Conservation (phyloP, 2,329 filamentous ascomycete genomes). For the Exophiala dermatitidis region DNA sequence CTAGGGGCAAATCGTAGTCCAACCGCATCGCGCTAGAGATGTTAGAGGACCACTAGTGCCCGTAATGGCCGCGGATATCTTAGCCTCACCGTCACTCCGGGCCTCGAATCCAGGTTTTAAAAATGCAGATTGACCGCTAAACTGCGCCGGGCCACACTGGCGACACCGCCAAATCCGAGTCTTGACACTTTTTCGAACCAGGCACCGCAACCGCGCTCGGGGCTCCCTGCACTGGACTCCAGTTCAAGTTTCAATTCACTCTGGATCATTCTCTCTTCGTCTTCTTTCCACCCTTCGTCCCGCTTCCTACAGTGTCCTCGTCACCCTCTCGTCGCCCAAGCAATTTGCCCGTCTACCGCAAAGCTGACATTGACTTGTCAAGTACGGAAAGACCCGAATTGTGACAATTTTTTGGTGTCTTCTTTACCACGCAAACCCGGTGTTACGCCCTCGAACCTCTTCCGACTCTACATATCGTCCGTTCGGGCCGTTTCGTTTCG, state of each 20-base stretch:
- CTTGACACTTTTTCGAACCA: slow-evolving; percentile 7
- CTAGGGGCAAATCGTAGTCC: neutral
- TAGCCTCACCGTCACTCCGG: no score
- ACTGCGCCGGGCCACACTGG: neutral
- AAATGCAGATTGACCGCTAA: neutral
- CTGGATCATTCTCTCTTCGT: neutral
- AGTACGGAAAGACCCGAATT: slow-evolving; percentile 36
- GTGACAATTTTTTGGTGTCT: slow-evolving; percentile 27
- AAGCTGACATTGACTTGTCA: slow-evolving; percentile 48
- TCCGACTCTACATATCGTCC: neutral
- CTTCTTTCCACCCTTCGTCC: neutral
- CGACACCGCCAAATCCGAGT: neutral
- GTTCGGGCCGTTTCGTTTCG: neutral
- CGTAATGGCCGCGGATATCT: no score
- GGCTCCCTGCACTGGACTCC: neutral
- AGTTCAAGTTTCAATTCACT: neutral
- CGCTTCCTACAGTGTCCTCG: slow-evolving; percentile 9
- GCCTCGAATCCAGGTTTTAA: no score
- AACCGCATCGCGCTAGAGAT: neutral
- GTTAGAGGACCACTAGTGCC: no score
- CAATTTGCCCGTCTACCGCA: slow-evolving; percentile 28
- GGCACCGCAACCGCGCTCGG: slow-evolving; percentile 1
- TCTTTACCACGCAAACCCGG: neutral
- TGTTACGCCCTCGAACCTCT: neutral
- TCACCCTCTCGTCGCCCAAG: slow-evolving; percentile 26